These are phyloP conservation scores for Neurospora hispaniola DNA, from an alignment of 495 filamentous ascomycete genomes.

Conservation along the genomic window DNA sequence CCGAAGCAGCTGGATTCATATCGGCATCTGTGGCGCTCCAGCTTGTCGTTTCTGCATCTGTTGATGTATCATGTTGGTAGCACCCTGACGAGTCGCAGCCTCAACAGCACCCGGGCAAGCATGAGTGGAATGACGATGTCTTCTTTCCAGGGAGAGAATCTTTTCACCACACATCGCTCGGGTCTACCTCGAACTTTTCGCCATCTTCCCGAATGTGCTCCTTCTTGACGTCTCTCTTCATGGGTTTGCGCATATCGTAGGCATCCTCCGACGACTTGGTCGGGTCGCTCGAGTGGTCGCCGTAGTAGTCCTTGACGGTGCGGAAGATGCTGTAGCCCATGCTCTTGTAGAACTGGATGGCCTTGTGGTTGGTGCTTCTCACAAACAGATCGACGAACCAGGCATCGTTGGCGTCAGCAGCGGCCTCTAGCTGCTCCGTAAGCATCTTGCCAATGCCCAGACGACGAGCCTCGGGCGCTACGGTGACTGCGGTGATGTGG, in stretches of 20 bases:
- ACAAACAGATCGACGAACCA: constrained; percentile 98
- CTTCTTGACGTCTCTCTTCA: constrained; percentile 67
- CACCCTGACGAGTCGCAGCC: background rate
- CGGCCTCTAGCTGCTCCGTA: constrained; percentile 67
- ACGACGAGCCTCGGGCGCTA: constrained; percentile 75
- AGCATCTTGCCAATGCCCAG: constrained; percentile 76
- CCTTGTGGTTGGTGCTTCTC: constrained; percentile 73
- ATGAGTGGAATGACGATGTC: background rate
- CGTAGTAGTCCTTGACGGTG: constrained; percentile 81
- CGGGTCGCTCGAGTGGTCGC: constrained; percentile 59
- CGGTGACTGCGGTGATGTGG: constrained; percentile 92
- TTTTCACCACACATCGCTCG: constrained; percentile 70
- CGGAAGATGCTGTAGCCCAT: constrained; percentile 87
- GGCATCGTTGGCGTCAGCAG: constrained; percentile 66
- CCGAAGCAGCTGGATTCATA: background rate
- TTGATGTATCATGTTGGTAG: background rate
- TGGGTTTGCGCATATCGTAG: constrained; percentile 90
- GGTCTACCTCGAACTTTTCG: constrained; percentile 67
- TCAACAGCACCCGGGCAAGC: background rate
- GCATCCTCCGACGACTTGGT: constrained; percentile 63
- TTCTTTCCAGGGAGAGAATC: background rate
- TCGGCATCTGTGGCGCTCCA: background rate
- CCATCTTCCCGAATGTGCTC: constrained; percentile 76
- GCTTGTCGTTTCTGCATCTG: background rate
- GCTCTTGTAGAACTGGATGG: constrained; percentile 75